Percentiles rank a stretch among this genome's conserved stretches.
Conservation (phyloP, 2,329 filamentous ascomycete genomes). For the Ilyonectria mors-panacis region DNA sequence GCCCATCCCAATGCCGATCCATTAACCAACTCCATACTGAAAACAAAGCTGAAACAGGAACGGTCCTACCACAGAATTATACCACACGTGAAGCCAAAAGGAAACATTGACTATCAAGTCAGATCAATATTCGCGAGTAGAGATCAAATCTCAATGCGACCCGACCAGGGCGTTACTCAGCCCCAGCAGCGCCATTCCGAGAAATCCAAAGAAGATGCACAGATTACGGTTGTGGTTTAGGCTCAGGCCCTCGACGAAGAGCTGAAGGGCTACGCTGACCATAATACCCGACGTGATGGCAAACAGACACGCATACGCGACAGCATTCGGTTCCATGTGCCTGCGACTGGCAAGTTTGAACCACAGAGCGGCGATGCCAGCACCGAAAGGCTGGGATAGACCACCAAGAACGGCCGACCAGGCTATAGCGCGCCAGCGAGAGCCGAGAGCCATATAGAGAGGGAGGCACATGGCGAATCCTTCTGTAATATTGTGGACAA, state of each 20-base stretch:
- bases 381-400: slow-evolving; percentile 88
- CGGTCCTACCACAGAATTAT: background rate
- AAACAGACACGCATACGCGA: slow-evolving; percentile 86
- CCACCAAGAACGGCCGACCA: slow-evolving; percentile 90
- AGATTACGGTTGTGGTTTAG: slow-evolving; percentile 84
- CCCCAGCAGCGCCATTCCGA: slow-evolving; percentile 90
- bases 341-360: slow-evolving; percentile 77
- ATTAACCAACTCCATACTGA: slow-evolving; percentile 22
- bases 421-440: slow-evolving; percentile 84
- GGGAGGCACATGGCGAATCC: slow-evolving; percentile 95
- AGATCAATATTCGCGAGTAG: background rate
- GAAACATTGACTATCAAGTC: background rate
- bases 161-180: slow-evolving; percentile 88
- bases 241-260: slow-evolving; percentile 89
- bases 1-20: background rate
- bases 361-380: slow-evolving; percentile 87
- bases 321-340: slow-evolving; percentile 65
- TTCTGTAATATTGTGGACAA: slow-evolving; percentile 98
- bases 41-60: background rate
- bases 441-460: slow-evolving; percentile 90
- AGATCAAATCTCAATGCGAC: slow-evolving; percentile 52
- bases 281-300: slow-evolving; percentile 93
- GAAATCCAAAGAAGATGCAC: slow-evolving; percentile 85
- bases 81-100: background rate
- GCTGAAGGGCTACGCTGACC: slow-evolving; percentile 90